Conservation (phyloP, 768 basidiomycete genomes). For the Grammothele lineata region DNA sequence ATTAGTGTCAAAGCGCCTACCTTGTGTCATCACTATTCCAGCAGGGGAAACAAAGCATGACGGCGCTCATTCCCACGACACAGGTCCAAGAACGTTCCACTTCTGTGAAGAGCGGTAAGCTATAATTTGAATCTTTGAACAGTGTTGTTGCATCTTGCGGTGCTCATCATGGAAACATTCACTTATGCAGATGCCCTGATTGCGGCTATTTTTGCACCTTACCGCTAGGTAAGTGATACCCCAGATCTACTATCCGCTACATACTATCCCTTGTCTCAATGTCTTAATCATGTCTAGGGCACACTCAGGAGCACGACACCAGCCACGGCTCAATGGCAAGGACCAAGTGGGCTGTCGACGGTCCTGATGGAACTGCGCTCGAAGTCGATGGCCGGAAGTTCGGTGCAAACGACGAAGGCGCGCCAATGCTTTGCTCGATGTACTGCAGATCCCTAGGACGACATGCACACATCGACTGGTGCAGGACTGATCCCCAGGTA, state of each 20-base stretch:
- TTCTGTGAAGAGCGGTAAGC: conserved; percentile 48
- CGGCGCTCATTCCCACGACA: conserved; percentile 47
- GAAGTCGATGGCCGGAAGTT: conserved; percentile 57
- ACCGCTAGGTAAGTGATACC: conserved; percentile 39
- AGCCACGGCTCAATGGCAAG: conserved; percentile 60
- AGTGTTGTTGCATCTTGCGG: too few relatives aligned
- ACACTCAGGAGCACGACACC: conserved; percentile 60
- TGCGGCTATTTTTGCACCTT: conserved; percentile 59
- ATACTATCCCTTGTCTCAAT: neutral
- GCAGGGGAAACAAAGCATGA: conserved; percentile 38
- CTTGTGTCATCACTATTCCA: conserved; percentile 44
- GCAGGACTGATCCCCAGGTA: conserved; percentile 35
- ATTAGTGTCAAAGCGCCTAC: conserved; percentile 47
- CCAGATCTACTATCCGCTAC: neutral
- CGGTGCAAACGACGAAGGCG: conserved; percentile 49
- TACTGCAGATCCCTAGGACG: conserved; percentile 52
- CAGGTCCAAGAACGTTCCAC: conserved; percentile 43
- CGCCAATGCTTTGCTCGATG: conserved; percentile 61
- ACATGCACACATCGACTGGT: conserved; percentile 55
- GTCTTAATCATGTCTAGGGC: conserved; percentile 45
- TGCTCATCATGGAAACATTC: too few relatives aligned
- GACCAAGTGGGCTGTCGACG: conserved; percentile 54
- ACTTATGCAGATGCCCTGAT: conserved; percentile 48
- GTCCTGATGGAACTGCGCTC: conserved; percentile 41
- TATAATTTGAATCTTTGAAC: too few relatives aligned